Percentiles rank a stretch among this genome's conserved stretches.
These are phyloP conservation scores for Candida arabinofermentans DNA, from an alignment of 805 yeast genomes.

Conservation along the genomic window DNA sequence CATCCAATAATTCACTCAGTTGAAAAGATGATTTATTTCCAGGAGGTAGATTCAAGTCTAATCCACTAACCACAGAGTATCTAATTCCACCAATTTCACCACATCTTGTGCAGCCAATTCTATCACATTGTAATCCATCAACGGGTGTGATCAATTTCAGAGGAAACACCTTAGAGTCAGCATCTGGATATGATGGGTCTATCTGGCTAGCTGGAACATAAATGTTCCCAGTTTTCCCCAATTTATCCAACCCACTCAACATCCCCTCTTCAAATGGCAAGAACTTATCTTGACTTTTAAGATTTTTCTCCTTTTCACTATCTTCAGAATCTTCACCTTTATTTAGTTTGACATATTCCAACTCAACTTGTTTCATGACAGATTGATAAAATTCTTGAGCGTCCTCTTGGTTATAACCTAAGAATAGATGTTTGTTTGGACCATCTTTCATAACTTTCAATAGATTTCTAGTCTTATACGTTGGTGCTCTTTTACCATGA, in stretches of 20 bases:
- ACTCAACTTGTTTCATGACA: slow-evolving; percentile 62
- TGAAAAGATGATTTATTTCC: slow-evolving; percentile 38
- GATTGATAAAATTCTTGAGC: slow-evolving; percentile 94
- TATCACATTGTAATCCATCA: slow-evolving; percentile 82
- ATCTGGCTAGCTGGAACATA: slow-evolving; percentile 71
- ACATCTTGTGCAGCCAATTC: slow-evolving; percentile 87
- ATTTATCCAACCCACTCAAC: slow-evolving; percentile 36
- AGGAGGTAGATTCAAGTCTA: slow-evolving; percentile 64
- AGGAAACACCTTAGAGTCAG: slow-evolving; percentile 43
- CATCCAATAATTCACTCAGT: slow-evolving; percentile 51
- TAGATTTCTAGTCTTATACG: slow-evolving; percentile 57
- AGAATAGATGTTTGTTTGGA: slow-evolving; percentile 70
- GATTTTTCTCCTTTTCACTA: slow-evolving; percentile 15
- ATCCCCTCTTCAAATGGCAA: slow-evolving; percentile 26
- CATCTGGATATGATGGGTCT: slow-evolving; percentile 60
- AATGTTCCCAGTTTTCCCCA: slow-evolving; percentile 61
- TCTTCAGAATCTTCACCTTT: slow-evolving; percentile 3
- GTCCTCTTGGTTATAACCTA: slow-evolving; percentile 91
- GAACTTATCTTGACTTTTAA: slow-evolving; percentile 25
- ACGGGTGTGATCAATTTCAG: slow-evolving; percentile 77
- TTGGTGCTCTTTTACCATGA: slow-evolving; percentile 53
- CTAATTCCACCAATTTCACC: slow-evolving; percentile 94
- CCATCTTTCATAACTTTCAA: slow-evolving; percentile 71
- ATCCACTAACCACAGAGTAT: slow-evolving; percentile 70
- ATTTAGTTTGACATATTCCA: slow-evolving; percentile 38